Evolutionary conservation across 305 asterid genomes (phyloP).

Genomic region (Salvia sclarea): DNA sequence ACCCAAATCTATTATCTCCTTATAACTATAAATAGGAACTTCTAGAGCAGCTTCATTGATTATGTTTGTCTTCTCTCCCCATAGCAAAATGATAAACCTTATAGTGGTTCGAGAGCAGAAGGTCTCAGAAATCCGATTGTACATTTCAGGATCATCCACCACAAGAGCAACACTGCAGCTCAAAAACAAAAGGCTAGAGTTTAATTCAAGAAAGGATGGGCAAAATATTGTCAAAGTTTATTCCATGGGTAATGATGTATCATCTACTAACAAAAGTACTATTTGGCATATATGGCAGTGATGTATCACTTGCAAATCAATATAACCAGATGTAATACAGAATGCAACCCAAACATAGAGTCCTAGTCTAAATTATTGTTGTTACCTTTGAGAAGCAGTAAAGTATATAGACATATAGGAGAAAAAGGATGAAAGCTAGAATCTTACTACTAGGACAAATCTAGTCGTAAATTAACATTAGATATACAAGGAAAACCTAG

Average conservation of each 20-base stretch:
- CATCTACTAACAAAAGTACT: not conserved
- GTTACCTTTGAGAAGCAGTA: too few relatives aligned
- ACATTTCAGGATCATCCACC: conserved; percentile 80
- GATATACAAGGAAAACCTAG: too few relatives aligned
- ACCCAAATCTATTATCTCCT: conserved; percentile 78
- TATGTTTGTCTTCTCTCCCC: conserved; percentile 86
- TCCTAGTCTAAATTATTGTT: too few relatives aligned
- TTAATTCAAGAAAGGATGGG: conserved; percentile 23
- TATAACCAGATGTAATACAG: too few relatives aligned
- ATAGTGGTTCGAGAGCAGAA: conserved; percentile 53
- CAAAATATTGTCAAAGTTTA: not conserved
- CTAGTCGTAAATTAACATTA: too few relatives aligned
- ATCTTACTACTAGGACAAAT: too few relatives aligned
- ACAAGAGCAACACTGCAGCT: conserved; percentile 81
- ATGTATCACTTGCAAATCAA: too few relatives aligned
- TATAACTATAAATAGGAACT: conserved; percentile 63
- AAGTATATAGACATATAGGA: too few relatives aligned
- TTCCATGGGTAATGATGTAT: not conserved
- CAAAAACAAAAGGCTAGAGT: conserved; percentile 29
- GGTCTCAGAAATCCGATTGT: conserved; percentile 52
- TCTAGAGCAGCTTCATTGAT: conserved; percentile 41
- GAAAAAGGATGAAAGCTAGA: too few relatives aligned
- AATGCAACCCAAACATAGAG: too few relatives aligned
- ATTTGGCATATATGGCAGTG: not conserved
- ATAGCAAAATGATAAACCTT: conserved; percentile 72